These are phyloP conservation scores for Botryotinia narcissicola DNA, from an alignment of 2,329 filamentous ascomycete genomes.

Conservation along the genomic window DNA sequence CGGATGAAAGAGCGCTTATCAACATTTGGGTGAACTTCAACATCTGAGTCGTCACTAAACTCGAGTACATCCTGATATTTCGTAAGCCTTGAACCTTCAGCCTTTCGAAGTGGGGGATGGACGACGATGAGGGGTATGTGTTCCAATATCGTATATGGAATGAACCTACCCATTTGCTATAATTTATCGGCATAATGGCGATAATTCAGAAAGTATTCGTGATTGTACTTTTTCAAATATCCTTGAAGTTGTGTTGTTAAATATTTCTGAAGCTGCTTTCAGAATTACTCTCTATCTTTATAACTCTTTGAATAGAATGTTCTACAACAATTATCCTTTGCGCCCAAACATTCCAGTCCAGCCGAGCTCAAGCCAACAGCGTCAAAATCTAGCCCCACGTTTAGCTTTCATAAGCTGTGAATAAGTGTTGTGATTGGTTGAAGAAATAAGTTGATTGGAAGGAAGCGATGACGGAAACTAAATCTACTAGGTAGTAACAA, in stretches of 20 bases:
- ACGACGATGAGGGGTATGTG: conserved; percentile 5
- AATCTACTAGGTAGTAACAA: not conserved
- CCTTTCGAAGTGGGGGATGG: conserved; percentile 27
- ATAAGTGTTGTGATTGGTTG: not conserved
- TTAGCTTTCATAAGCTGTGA: not conserved
- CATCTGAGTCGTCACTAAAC: conserved; percentile 95
- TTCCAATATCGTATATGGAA: not conserved
- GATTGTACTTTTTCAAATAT: not conserved
- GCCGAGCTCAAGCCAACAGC: not conserved
- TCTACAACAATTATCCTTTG: conserved; percentile 25
- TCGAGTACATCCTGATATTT: conserved; percentile 73
- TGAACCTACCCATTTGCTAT: conserved; percentile 53
- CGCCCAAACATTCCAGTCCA: not conserved
- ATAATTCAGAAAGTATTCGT: not conserved
- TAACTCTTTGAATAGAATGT: conserved; percentile 29
- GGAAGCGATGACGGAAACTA: conserved; percentile 21
- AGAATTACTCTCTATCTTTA: not conserved
- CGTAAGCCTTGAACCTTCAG: conserved; percentile 38
- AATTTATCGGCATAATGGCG: conserved; percentile 57
- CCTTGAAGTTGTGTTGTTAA: not conserved
- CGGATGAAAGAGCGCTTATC: conserved; percentile 98
- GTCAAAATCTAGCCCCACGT: conserved; percentile 11
- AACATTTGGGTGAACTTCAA: conserved; percentile 98
- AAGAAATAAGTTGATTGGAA: not conserved
- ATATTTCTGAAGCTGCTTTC: not conserved